Evolutionary conservation across 2,329 filamentous ascomycete genomes (phyloP), one percentile per base, ranked within the genome.

Genomic region (Celoporthe dispersa): DNA sequence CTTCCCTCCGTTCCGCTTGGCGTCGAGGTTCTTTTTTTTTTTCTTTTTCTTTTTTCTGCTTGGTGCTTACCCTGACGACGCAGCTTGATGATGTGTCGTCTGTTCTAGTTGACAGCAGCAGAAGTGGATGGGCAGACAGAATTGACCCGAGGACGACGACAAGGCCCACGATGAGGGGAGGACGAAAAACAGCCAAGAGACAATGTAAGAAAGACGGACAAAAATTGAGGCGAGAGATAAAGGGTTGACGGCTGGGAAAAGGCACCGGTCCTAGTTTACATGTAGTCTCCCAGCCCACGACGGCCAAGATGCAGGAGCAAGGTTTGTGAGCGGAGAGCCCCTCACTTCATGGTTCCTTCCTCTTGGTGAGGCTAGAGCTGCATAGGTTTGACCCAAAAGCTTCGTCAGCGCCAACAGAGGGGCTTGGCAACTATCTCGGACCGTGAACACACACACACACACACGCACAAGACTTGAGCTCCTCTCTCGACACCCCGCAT

Each of bases 381-480:
- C 51, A 59, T 51, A 44, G 41, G n/a, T n/a, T 35, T 28, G 57
- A 33, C 33, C 31, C 65, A 66, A 48, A 48, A 39, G 64, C 70
- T 57, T 69, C 67, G 70, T 71, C 70, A 71, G 70, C 67, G 62
- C 63, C 35, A 63, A 25, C 48, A 65, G 16, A 60, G 22, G 31
- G 19, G 41, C 60, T 64, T 66, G 59, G 28, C 61, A n/a, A 53
- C 12, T 60, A 35, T 60, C 9, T 35, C 57, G 33, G 35, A 39
- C 19, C 16, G 14, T 59, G 19, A 8, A 39, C 37, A 39, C 7
- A 39, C 37, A 39, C 37, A 39, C n/a, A n/a, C n/a, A 35, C 8
- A 35, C 35, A 35, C 8, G 35, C 35, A 8, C n/a, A 39, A 39
- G 37, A 39, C 37, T 39, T 39, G 37, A 48, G 9, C 44, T 22